Evolutionary conservation across 2,329 filamentous ascomycete species (phyloP), one percentile per base, ranked within the genome.

Genomic region (Elsinoe batatas): DNA sequence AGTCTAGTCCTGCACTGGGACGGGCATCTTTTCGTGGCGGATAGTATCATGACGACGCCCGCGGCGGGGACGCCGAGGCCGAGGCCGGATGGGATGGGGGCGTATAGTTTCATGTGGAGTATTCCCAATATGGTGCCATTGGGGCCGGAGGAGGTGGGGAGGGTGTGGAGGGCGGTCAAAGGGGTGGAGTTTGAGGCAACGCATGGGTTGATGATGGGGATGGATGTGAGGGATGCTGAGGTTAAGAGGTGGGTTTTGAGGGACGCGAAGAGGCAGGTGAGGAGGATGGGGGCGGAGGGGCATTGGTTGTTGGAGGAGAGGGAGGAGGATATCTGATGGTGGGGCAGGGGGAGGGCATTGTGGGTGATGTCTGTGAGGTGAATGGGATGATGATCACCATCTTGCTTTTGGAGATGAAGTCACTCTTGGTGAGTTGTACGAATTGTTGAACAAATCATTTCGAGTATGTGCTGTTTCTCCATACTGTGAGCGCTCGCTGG

Each of bases 91-190:
- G 73, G 72, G 2, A 79, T 76, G 5, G 71, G 69, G 0, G 74
- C 71, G 10, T 91, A 80, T 64, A 72, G 80, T 0, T 91, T 90
- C 69, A 84, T 88, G 78, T 91, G 85, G 84, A 85, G 83, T 53
- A 83, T 85, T 60, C 84, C 84, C 1, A 88, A 89, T 66, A 74
- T 74, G 79, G 89, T 91, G 15, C 87, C 87, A 0, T 74, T 93
- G 26, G 71, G 77, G 1, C 81, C 84, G 0, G 72, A 76, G 0
- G 82, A 82, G 61, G 76, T 91, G 44, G 70, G 76, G 57, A 71
- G 74, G 30, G 91, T 93, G 71, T 93, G 87, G 87, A 69, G 71
- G n/a, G 74, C 82, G 0, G 64, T 91, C 53, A 78, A 78, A 64
- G 69, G 73, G 4, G 78, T 82, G 58, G 74, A 82, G 1, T 91